Evolutionary conservation across 2,329 filamentous ascomycete genomes (phyloP), one percentile per base, ranked within the genome.

Genomic region (Allantophomopsis cytisporea): DNA sequence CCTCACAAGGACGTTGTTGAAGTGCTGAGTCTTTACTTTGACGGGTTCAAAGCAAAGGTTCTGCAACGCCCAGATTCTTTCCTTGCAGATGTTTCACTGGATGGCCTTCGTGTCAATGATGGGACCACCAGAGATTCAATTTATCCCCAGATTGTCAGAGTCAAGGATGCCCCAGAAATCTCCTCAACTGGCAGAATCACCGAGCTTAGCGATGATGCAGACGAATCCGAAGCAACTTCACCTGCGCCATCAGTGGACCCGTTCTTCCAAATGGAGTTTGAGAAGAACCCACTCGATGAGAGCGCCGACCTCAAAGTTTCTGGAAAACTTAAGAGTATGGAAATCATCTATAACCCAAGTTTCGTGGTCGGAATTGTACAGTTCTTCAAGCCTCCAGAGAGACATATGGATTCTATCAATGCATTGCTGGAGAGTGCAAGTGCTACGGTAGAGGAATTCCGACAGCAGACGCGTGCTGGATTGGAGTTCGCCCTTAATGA

Each of bases 391-490:
- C 91, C 91, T 1, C 93, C 91, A 0, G 88, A 95, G 57, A 74
- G 88, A 38, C 93, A 98, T 56, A 95, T 98, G 88, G 91, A 98
- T 55, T 98, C 91, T 8, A 95, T 99, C 50, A 83, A 79, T 11
- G 93, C 91, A 2, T 69, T 99, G 41, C 85, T 99, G 78, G 93
- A 98, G 59, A 86, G 82, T 36, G 91, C 91, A 5, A 88, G 91
- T 17, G 89, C 89, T 2, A 98, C 91, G 0, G 89, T 98, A 0
- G 89, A 98, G 60, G 89, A 88, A 7, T 69, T 98, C 42, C 76
- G 93, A 28, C 88, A 96, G 57, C 93, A 98, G 62, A 98, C 93
- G 4, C 76, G 93, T 56, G 89, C 91, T 37, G 89, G 91, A 18
- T 73, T 99, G 28, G 88, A 98, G 59, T 98, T 95, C 60, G 93